Evolutionary conservation across 768 basidiomycete species (phyloP), one percentile per base, ranked within the genome.

Genomic region (Naematelia aurantialba): DNA sequence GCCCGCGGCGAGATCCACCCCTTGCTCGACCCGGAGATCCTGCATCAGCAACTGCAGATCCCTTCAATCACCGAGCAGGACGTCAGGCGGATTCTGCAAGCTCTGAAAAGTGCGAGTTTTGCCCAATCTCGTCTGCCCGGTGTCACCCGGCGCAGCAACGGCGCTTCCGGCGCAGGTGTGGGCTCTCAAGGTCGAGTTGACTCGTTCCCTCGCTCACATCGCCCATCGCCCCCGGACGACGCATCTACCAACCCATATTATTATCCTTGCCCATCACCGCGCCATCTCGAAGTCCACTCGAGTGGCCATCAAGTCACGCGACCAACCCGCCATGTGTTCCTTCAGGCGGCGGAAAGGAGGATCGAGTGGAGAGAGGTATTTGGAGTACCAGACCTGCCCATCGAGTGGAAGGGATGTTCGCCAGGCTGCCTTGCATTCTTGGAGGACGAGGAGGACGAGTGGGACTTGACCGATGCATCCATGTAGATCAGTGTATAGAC

Each of bases 381-480:
- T 55, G 63, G 61, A 14, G 47, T 34, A 17, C 64, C 59, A 10
- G 62, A 63, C 29, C 52, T 68, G 19, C 75, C 75, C 0, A 58
- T 74, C 1, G 58, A 60, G 45, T 74, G 73, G 73, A 49, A 52
- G 55, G 75, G 75, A 29, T 76, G 75, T 57, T 62, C 61, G 1
- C 68, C 63, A 1, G 75, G 72, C 5, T 76, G 75, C 60, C 52
- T 76, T 58, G 58, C 52, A 10, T 75, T 73, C 59, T 48, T 76
- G 57, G 69, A 72, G 25, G 42, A 66, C 34, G 70, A 65, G 2
- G 67, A 67, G 63, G 65, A 59, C 2, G 63, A 64, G 19, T 62
- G 62, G 51, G 57, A 56, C 17, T 24, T 69, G 56, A 63, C 56
- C 48, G 34, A 39, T 8, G 34, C 8, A 39, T 39, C 8, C 8